Percentiles rank a stretch among this genome's conserved stretches.
Conservation (phyloP, 441 rosid genomes). For the Populus tomentosa region DNA sequence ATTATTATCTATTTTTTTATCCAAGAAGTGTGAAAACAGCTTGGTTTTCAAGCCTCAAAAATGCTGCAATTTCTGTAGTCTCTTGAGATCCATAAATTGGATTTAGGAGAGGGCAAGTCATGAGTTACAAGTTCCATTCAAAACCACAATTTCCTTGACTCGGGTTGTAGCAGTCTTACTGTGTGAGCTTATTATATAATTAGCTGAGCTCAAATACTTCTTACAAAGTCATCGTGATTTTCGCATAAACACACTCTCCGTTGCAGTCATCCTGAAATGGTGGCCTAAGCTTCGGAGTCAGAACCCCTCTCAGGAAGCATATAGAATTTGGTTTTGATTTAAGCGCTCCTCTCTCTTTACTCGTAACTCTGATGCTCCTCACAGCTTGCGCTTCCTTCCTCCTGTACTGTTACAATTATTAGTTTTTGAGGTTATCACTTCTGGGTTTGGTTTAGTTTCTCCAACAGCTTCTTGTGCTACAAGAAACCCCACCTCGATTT, state of each 20-base stretch:
- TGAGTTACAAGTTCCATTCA: not conserved
- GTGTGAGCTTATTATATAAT: conserved; percentile 3
- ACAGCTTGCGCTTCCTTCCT: conserved; percentile 6
- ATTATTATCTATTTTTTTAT: no score
- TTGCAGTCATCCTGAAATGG: conserved; percentile 20
- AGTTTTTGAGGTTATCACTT: not conserved
- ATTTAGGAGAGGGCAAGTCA: conserved; percentile 20
- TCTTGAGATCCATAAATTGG: conserved; percentile 34
- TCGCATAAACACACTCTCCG: conserved; percentile 19
- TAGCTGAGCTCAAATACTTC: conserved; percentile 3
- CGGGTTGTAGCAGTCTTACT: conserved; percentile 7
- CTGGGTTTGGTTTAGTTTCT: not conserved
- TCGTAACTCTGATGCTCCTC: not conserved
- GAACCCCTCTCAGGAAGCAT: conserved; percentile 26
- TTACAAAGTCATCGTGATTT: conserved; percentile 12
- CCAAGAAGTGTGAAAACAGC: conserved; percentile 22
- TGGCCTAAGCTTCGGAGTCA: conserved; percentile 35
- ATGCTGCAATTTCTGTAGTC: conserved; percentile 28
- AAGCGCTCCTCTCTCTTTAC: conserved; percentile 8
- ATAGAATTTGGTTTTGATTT: conserved; percentile 19
- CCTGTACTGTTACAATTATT: not conserved
- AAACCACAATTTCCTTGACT: conserved; percentile 17
- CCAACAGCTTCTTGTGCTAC: not conserved
- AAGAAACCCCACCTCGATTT: not conserved
- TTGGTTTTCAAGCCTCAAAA: conserved; percentile 17